Conservation (phyloP, 495 filamentous ascomycete species). For the Staphylotrichum tortipilum region DNA sequence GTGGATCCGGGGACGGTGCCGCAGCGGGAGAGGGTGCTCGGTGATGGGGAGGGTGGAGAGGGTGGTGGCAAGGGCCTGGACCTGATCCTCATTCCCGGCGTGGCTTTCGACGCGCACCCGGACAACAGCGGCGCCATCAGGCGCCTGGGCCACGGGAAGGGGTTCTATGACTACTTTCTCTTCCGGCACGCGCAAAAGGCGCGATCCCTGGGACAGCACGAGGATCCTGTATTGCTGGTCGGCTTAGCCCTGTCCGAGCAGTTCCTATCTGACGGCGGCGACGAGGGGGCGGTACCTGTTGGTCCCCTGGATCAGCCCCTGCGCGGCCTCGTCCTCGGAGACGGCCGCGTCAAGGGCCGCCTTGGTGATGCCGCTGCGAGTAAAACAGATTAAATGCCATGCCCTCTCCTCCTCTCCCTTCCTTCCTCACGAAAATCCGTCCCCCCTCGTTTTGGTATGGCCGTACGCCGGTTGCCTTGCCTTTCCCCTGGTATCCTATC, state of each 20-base stretch:
- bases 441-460: constrained; percentile 1
- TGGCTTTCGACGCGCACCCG: constrained; percentile 70
- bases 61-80: no score
- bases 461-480: constrained; percentile 9
- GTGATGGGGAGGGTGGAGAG: no score
- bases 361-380: constrained; percentile 3
- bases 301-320: constrained; percentile 39
- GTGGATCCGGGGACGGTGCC: constrained; percentile 53
- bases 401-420: no score
- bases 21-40: constrained; percentile 60
- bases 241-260: constrained; percentile 87
- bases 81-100: constrained; percentile 84
- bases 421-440: no score
- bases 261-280: constrained; percentile 55
- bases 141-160: constrained; percentile 87
- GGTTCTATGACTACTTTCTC: constrained; percentile 93
- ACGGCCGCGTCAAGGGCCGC: constrained; percentile 35
- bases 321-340: constrained; percentile 38
- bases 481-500: constrained; percentile 18
- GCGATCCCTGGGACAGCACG: constrained; percentile 31
- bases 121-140: constrained; percentile 44
- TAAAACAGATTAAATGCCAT: constrained; percentile 13
- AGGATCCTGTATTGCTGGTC: constrained; percentile 52
- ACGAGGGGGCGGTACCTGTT: constrained; percentile 31
- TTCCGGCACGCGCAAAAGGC: constrained; percentile 52